A percentile compares a stretch with the other conserved stretches of the same genome.
phyloP scores from a whole-genome alignment of 148 eudicot species.

The Silene latifolia region DNA sequence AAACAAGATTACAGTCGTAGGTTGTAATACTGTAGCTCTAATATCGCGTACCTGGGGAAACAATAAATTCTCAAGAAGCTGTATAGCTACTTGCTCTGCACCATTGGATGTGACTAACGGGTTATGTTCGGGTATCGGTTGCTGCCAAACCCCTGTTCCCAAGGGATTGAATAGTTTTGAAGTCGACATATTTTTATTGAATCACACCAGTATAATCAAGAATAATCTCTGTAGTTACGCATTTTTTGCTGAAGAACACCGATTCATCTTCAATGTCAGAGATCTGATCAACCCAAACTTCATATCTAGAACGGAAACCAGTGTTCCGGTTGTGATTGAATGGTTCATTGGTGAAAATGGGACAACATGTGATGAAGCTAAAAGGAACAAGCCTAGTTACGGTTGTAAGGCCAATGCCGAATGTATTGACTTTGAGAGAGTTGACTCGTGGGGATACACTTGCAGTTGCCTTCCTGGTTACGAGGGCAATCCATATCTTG shows the following conservation, averaged over 20 bases:
- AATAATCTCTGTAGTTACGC: slow-evolving; percentile 46
- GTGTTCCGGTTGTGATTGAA: slow-evolving; percentile 27
- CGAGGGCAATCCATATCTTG: slow-evolving; percentile 21
- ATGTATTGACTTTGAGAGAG: slow-evolving; percentile 18
- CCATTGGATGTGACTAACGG: slow-evolving; percentile 32
- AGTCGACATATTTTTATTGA: not conserved
- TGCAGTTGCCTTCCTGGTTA: slow-evolving; percentile 22
- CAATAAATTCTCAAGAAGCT: slow-evolving; percentile 19
- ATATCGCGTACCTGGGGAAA: not conserved
- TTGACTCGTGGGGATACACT: slow-evolving; percentile 18
- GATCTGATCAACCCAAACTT: slow-evolving; percentile 35
- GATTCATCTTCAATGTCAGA: slow-evolving; percentile 29
- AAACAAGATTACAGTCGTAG: slow-evolving; percentile 37
- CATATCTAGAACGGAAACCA: not conserved
- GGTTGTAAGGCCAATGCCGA: slow-evolving; percentile 21
- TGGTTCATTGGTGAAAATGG: slow-evolving; percentile 25
- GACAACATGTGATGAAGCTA: slow-evolving; percentile 19
- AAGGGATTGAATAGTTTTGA: slow-evolving; percentile 24
- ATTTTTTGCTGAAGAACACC: slow-evolving; percentile 37
- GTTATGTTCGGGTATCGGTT: slow-evolving; percentile 42
- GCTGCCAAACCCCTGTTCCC: slow-evolving; percentile 48
- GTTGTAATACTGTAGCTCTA: slow-evolving; percentile 32
- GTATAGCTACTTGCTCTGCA: slow-evolving; percentile 30
- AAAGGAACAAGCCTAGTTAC: not conserved
- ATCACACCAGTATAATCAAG: not conserved